phyloP scores from a whole-genome alignment of 1,284 basidiomycete genomes.

The Rhodotorula mucilaginosa region DNA sequence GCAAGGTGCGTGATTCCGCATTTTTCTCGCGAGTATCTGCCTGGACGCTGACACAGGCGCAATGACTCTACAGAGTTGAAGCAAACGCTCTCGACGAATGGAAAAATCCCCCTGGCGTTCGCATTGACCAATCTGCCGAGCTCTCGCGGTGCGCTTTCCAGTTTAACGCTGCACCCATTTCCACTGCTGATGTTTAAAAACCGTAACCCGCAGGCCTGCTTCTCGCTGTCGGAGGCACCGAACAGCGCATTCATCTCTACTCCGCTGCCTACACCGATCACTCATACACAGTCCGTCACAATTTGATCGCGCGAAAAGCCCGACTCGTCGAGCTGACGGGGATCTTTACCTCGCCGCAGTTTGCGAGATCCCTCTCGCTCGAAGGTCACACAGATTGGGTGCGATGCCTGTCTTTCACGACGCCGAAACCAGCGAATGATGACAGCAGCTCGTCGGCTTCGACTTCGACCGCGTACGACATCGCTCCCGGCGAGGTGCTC shows the following conservation, averaged over 20 bases:
- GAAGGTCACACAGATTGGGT: constrained; percentile 95
- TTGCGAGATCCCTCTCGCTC: constrained; percentile 55
- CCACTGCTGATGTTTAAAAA: background rate
- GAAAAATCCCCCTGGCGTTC: constrained; percentile 71
- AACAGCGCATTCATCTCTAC: constrained; percentile 72
- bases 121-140: constrained; percentile 64
- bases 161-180: background rate
- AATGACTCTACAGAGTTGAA: constrained; percentile 47
- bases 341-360: constrained; percentile 33
- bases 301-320: too few relatives aligned
- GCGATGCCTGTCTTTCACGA: constrained; percentile 68
- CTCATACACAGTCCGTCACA: constrained; percentile 3
- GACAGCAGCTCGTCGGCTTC: constrained; percentile 36
- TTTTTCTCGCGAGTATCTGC: background rate
- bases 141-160: constrained; percentile 58
- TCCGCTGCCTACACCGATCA: constrained; percentile 39
- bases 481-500: constrained; percentile 54
- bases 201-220: constrained; percentile 57
- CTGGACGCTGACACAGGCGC: background rate
- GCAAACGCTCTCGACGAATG: constrained; percentile 65
- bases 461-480: constrained; percentile 45
- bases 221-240: constrained; percentile 74
- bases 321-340: background rate
- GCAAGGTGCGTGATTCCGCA: constrained; percentile 8
- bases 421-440: constrained; percentile 40